Evolutionary conservation across 2,329 filamentous ascomycete species (phyloP), one percentile per base, ranked within the genome.

Genomic region (Coniochaeta prunicola): DNA sequence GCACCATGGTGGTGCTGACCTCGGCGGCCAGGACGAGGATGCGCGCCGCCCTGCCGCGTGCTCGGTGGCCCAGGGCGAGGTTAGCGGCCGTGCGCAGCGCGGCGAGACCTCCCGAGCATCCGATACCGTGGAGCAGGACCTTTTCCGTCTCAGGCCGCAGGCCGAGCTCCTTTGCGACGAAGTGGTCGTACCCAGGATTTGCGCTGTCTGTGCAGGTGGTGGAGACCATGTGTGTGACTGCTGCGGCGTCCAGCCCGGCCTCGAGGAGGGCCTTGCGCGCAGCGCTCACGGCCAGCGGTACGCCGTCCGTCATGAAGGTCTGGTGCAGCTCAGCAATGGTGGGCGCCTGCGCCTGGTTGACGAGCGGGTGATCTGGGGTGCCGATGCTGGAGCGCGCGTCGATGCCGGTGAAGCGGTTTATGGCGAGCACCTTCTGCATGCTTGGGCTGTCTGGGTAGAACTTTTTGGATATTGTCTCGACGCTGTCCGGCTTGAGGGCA

Each of bases 151-250:
- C 73, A 34, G 79, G 74, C n/a, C 75, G 74, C 31, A 88, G 74
- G 0, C 83, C 83, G 2, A 89, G 71, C 4, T 76, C 73, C 65
- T 82, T 84, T 57, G 80, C 80, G 26, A 89, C 82, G 62, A 77
- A 86, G 68, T 88, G 83, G 64, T 89, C 86, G 66, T 84, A 89
- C 1, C 86, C 86, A 0, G 86, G 86, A 67, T 88, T 89, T 17
- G 85, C 84, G 62, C 84, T 87, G 67, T 89, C 83, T 9, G 86
- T 89, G 68, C 86, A 89, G 5, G 85, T 88, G 0, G 85, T 87
- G 26, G 84, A 81, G 9, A 89, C 84, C 42, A 88, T 76, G 65
- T 89, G 86, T 3, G 85, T 89, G 62, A 89, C 84, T 57, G 84
- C 74, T 3, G 67, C 66, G 0, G 77, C 67, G 45, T 78, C 75